Conservation (phyloP, 2,329 filamentous ascomycete genomes). For the Fusarium anguioides region DNA sequence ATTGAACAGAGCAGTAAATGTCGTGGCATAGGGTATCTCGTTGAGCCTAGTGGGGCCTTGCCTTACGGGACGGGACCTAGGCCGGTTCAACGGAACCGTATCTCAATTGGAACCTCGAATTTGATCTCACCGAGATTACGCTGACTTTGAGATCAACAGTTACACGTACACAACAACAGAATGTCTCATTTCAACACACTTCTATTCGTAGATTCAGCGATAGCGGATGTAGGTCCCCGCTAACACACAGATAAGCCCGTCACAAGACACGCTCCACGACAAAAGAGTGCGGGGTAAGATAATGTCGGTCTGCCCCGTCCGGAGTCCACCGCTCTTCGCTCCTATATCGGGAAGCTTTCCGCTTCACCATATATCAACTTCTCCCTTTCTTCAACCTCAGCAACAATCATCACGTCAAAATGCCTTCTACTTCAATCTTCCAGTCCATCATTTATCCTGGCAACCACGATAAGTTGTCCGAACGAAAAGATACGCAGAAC, state of each 20-base stretch:
- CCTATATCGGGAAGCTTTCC: conserved; percentile 28
- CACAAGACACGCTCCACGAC: conserved; percentile 17
- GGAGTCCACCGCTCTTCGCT: conserved; percentile 28
- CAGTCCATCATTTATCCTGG: conserved; percentile 38
- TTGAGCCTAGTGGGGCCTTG: neutral
- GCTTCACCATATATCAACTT: conserved; percentile 3
- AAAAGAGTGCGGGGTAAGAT: conserved; percentile 35
- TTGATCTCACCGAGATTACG: rapidly evolving
- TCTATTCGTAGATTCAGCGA: neutral
- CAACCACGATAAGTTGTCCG: conserved; percentile 39
- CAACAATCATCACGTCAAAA: neutral
- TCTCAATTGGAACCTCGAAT: neutral
- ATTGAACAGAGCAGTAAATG: too few species aligned
- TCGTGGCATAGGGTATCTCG: neutral
- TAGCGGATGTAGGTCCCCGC: conserved; percentile 12
- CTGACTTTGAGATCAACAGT: neutral
- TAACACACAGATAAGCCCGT: conserved; percentile 14
- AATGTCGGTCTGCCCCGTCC: conserved; percentile 32
- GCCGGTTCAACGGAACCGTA: neutral
- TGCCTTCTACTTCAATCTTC: conserved; percentile 32
- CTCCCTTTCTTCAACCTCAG: neutral
- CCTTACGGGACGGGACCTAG: too few species aligned
- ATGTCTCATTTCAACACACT: neutral
- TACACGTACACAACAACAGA: neutral
- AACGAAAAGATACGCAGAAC: conserved; percentile 70